Base-by-base conservation (phyloP, 108 stramenopile genomes). In the Cyclotella choctawhatcheeana region DNA sequence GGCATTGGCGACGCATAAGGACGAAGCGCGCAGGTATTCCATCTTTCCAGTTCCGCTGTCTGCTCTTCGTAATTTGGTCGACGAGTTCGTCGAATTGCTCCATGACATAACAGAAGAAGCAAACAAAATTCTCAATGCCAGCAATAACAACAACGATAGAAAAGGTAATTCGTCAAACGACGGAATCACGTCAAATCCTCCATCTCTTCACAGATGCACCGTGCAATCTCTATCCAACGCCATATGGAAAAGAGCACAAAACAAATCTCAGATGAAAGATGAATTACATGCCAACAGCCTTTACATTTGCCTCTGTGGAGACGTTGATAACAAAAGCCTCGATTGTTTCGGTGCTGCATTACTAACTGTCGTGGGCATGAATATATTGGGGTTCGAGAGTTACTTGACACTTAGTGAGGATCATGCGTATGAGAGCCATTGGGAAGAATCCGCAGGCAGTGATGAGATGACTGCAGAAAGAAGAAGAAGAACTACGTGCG, bases 401-500 rank as follows among this genome's bases (percentile, higher is more conserved):
- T 62, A n/a, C 16, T 70, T 88, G 58, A 79, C 79, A 1, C 33
- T 88, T 40, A 83, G 82, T 35, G 87, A 88, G 70, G 87, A 88
- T 79, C 87, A 88, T 74, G 85, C 85, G 25, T 88, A 88, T 51
- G 85, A 88, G 67, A 71, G 81, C 32, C 85, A 88, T 56, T 30
- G 26, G 25, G 63, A 50, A 16, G 50, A 63, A 20, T 64, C 67
- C 25, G 62, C 35, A 21, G 34, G 14, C 24, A 61, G 17, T 25
- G 50, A 40, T 45, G 50, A 33, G 20, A 3, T 27, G 55, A 18
- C 2, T 20, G 2, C 21, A 2, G 6, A 0, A 29, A 2, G 14
- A 27, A 67, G 44, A 27, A 32, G 58, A 64, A 60, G 67, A 20
- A 74, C 79, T 27, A 88, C 88, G 4, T 88, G 88, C 50, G 88